Percentiles rank a stretch among this genome's conserved stretches.
Conservation (phyloP, 2,329 filamentous ascomycete species). For the Pseudocercospora musae region DNA sequence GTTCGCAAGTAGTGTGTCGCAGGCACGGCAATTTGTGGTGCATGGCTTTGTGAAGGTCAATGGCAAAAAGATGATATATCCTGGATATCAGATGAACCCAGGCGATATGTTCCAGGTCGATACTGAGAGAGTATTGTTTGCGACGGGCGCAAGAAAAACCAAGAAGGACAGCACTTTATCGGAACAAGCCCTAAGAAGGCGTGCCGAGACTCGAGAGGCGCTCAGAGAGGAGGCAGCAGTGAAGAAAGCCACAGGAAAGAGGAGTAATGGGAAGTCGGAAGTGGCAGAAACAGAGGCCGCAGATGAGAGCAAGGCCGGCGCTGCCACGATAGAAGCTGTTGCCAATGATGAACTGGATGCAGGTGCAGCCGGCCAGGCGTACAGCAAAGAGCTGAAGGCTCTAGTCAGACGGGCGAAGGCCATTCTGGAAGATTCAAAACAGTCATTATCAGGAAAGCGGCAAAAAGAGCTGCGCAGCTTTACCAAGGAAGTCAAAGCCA, state of each 20-base stretch:
- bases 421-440: slow-evolving; percentile 53
- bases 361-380: slow-evolving; percentile 7
- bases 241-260: slow-evolving; percentile 19
- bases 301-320: slow-evolving; percentile 25
- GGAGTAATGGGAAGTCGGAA: background rate
- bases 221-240: slow-evolving; percentile 14
- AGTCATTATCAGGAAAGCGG: slow-evolving; percentile 60
- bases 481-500: slow-evolving; percentile 60
- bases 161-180: slow-evolving; percentile 30
- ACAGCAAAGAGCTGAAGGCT: slow-evolving; percentile 48
- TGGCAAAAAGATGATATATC: slow-evolving; percentile 92
- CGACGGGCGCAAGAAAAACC: slow-evolving; percentile 65
- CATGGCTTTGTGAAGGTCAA: slow-evolving; percentile 95
- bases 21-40: slow-evolving; percentile 90
- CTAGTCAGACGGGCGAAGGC: slow-evolving; percentile 58
- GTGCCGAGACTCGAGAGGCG: slow-evolving; percentile 24
- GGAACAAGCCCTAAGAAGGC: slow-evolving; percentile 21
- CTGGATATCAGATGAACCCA: slow-evolving; percentile 90
- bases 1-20: slow-evolving; percentile 88
- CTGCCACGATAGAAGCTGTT: slow-evolving; percentile 15
- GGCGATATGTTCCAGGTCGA: slow-evolving; percentile 98
- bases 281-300: slow-evolving; percentile 24
- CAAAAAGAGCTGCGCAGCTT: slow-evolving; percentile 76
- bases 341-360: slow-evolving; percentile 7
- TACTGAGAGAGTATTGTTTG: slow-evolving; percentile 79